Evolutionary conservation across 441 rosid species (phyloP), one percentile per base, ranked within the genome.

Genomic region (Populus hybrid): DNA sequence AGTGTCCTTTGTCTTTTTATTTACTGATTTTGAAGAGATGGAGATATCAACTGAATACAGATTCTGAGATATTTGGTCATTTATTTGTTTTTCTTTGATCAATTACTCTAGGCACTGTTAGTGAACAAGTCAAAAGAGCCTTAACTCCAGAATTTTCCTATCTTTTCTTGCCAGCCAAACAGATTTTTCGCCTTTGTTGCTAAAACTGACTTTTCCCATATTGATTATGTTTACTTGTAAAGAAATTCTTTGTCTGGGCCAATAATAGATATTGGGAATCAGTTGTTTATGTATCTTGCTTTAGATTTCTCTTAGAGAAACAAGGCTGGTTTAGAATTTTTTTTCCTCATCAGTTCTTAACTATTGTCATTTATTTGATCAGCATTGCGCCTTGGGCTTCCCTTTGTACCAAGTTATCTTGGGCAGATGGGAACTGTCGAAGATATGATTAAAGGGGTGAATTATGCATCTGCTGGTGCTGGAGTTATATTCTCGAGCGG

Each of bases 391-490:
- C 89, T 94, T 31, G 93, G 97, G 73, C 88, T 95, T 67, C 98
- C 99, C 3, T 90, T 93, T 50, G 93, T 91, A 36, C 97, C 98
- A 28, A 90, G 90, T 84, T 95, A 95, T 84, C 97, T 95, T 40
- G 93, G 97, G 64, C 97, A 90, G 69, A 76, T 35, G 64, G 97
- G 95, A 75, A 75, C 77, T 73, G 78, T 87, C 28, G 87, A 86
- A 72, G 89, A 84, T 50, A 90, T 94, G 97, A 83, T 90, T 78
- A 94, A 81, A 63, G 99, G 98, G 74, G 95, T 94, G 50, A 95
- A 93, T 81, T 93, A 89, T 75, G 99, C 98, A 68, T 94, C 98
- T 64, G 98, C 99, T n/a, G 97, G 89, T 74, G 97, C 98, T 56
- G 99, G 98, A 64, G 88, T 95, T 78, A 92, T 95, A 73, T 94